A percentile compares a stretch with the other conserved stretches of the same genome.
phyloP scores from a whole-genome alignment of 2,329 filamentous ascomycete species.

The Ascocoryne sarcoides region DNA sequence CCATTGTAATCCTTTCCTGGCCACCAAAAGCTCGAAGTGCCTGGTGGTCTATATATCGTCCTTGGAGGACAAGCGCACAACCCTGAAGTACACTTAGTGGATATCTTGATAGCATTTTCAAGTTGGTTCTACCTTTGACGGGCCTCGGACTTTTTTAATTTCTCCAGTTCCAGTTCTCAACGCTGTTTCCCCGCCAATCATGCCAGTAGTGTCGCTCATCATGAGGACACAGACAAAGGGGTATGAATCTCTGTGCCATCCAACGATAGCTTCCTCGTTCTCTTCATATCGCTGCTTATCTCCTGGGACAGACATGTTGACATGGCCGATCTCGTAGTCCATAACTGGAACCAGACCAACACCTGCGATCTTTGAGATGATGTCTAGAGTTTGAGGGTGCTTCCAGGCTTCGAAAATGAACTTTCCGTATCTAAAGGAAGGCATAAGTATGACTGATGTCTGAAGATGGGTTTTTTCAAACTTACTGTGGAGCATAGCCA shows the following conservation, averaged over 20 bases:
- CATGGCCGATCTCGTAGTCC: conserved; percentile 49
- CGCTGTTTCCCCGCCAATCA: conserved; percentile 50
- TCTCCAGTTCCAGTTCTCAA: conserved; percentile 43
- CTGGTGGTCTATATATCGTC: conserved; percentile 37
- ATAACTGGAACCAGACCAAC: conserved; percentile 48
- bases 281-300: conserved; percentile 19
- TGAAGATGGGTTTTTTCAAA: conserved; percentile 8
- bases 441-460: conserved; percentile 9
- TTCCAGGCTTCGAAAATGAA: conserved; percentile 57
- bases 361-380: conserved; percentile 47
- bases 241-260: conserved; percentile 43
- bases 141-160: conserved; percentile 36
- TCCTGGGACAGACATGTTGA: conserved; percentile 42
- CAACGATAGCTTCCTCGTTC: conserved; percentile 31
- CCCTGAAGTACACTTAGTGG: conserved; percentile 22
- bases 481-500: conserved; percentile 48
- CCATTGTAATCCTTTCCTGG: conserved; percentile 38
- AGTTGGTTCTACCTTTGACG: conserved; percentile 33
- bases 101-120: not conserved
- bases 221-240: conserved; percentile 44
- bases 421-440: conserved; percentile 45
- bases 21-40: conserved; percentile 34
- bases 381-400: conserved; percentile 42
- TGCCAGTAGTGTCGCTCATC: conserved; percentile 38
- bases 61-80: conserved; percentile 36